Base-by-base conservation (phyloP, 805 yeast genomes). In the Wickerhamiella sergipiensis region DNA sequence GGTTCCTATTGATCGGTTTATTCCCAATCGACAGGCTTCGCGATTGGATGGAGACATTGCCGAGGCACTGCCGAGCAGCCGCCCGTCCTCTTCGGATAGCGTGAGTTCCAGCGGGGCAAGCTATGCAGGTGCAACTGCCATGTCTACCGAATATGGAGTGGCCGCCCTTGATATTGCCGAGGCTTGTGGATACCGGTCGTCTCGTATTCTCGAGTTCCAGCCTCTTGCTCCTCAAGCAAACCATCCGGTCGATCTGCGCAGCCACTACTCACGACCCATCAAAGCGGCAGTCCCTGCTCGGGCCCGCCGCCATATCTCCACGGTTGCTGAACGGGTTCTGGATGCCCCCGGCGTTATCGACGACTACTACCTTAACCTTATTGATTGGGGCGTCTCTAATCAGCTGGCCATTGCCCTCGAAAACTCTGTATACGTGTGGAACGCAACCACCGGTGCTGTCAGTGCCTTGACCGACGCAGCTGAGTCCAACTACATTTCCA, bases 301-400 rank as follows among this genome's bases (percentile, higher is more conserved):
- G 4, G 9, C 17, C 62, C 55, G 63, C 52, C 61, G 95, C 57
- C 81, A 80, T 58, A 75, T 92, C 46, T 86, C 94, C 23, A 79
- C 86, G 0, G 85, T 86, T 33, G 97, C 98, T 1, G 95, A 86
- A 57, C 76, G 95, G 55, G 95, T 92, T 1, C 72, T 92, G 42
- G 98, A 92, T 68, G 98, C 97, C 0, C 98, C 98, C 0, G 96
- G 95, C 0, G 75, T 89, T 52, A 75, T 83, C 21, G 95, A 92
- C 66, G 98, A 92, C 68, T 92, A 88, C 65, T 92, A 90, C 64
- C 73, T 88, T 50, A 88, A 88, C 62, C 71, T 90, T 42, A 66
- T 92, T 49, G 79, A 88, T 54, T 92, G 98, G 97, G 88, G 96
- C 7, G 70, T 71, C 56, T 78, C 80, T 29, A 87, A 90, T 64